phyloP scores from a whole-genome alignment of 2,329 filamentous ascomycete species.

The Endoconidiophora laricicola region DNA sequence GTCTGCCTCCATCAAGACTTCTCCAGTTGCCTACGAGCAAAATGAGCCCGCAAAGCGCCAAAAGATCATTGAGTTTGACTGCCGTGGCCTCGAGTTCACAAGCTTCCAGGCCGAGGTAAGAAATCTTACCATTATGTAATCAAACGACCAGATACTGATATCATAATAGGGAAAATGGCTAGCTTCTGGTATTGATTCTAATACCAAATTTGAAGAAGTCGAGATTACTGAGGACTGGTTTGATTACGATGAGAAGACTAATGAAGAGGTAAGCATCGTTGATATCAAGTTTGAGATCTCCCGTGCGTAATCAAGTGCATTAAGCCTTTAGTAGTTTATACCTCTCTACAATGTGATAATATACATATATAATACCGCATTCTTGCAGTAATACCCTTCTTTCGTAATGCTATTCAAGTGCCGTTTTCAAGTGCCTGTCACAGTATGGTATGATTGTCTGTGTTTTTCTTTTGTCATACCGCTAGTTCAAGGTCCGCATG shows the following conservation, averaged over 20 bases:
- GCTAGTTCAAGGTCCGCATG: no score
- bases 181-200: slow-evolving; percentile 63
- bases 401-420: no score
- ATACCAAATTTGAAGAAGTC: slow-evolving; percentile 64
- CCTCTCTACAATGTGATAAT: neutral
- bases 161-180: slow-evolving; percentile 65
- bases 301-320: slow-evolving; percentile 35
- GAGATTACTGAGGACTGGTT: slow-evolving; percentile 91
- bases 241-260: slow-evolving; percentile 89
- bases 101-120: slow-evolving; percentile 78
- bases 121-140: slow-evolving; percentile 5
- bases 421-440: no score
- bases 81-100: slow-evolving; percentile 78
- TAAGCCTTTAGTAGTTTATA: neutral
- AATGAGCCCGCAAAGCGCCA: slow-evolving; percentile 55
- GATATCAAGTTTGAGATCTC: slow-evolving; percentile 76
- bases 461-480: no score
- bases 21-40: slow-evolving; percentile 55
- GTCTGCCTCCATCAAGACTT: slow-evolving; percentile 65
- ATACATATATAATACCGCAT: no score
- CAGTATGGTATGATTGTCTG: no score
- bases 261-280: slow-evolving; percentile 84
- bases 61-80: slow-evolving; percentile 82
- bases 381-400: no score
- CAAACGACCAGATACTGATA: slow-evolving; percentile 7